Evolutionary conservation across 2,329 filamentous ascomycete species (phyloP), one percentile per base, ranked within the genome.

Genomic region (Colletotrichum sp.): DNA sequence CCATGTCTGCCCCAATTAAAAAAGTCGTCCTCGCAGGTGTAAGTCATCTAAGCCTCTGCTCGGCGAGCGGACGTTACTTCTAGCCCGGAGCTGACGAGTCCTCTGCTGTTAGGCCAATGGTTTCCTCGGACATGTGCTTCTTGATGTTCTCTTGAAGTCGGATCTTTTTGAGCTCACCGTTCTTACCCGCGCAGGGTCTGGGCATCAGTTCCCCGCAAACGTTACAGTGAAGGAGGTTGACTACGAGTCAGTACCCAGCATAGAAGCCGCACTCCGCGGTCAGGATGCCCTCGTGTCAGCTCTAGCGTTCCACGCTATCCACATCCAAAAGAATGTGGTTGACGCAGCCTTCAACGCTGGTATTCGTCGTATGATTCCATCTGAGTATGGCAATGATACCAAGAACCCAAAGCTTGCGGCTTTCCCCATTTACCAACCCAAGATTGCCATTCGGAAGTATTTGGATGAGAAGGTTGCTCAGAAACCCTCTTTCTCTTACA

Each of bases 251-350:
- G 81, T 88, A 4, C 81, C 86, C 0, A 88, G 88, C 30, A 86
- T 94, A 16, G 86, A 83, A 1, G 78, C 84, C 2, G 89, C 89
- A 0, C 87, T 94, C 66, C 78, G 86, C 64, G 90, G 88, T 69
- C 88, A 92, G 72, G 91, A 93, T 77, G 92, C 89, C 2, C 85
- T 93, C 18, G 82, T 92, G 28, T 87, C 86, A 16, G 83, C 87
- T 2, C 83, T 91, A 39, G 86, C 84, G 18, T 80, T 88, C 13
- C 39, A 74, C 13, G 74, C 64, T 7, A 77, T 80, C 8, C 89
- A 91, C 77, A 82, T 83, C 28, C 90, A 92, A 78, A 82, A 83
- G 36, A 85, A 84, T 55, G 80, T 92, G 75, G 87, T 91, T 59
- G 88, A 91, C 71, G 90, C 89, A 2, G 87, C 89, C 28, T 84